These are phyloP conservation scores for Angomonas deanei DNA, from an alignment of 208 protist species.

Conservation along the genomic window DNA sequence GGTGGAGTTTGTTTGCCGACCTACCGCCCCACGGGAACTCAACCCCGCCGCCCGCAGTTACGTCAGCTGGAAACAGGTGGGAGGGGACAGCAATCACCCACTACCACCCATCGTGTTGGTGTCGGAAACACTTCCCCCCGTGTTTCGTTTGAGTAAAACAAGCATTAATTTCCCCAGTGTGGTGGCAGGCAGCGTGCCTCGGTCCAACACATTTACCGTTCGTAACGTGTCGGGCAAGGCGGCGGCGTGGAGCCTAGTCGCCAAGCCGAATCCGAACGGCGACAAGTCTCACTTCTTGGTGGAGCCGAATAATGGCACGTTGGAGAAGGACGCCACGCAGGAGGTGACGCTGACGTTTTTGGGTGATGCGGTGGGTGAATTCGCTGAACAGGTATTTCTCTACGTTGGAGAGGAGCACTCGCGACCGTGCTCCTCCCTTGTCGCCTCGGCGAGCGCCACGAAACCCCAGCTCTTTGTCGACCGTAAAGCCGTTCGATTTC, in stretches of 20 bases:
- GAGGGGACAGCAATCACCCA: conserved; percentile 57
- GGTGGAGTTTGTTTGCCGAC: conserved; percentile 15
- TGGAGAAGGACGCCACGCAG: conserved; percentile 38
- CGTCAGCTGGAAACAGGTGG: conserved; percentile 62
- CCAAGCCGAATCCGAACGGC: not conserved
- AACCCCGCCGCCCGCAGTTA: conserved; percentile 20
- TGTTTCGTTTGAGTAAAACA: conserved; percentile 25
- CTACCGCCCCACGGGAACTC: conserved; percentile 7
- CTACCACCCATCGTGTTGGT: conserved; percentile 57
- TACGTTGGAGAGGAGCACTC: conserved; percentile 38
- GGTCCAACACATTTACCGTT: conserved; percentile 34
- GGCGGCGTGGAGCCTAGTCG: conserved; percentile 16
- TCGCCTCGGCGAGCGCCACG: conserved; percentile 49
- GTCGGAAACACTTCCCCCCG: conserved; percentile 27
- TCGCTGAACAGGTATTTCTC: conserved; percentile 33
- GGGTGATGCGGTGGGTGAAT: conserved; percentile 23
- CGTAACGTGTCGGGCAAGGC: conserved; percentile 29
- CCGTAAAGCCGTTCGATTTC: conserved; percentile 73
- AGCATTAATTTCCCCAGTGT: conserved; percentile 43
- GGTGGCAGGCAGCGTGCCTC: conserved; percentile 43
- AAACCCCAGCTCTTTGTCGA: conserved; percentile 81
- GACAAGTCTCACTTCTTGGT: conserved; percentile 47
- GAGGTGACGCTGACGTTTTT: conserved; percentile 74
- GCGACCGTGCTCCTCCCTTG: conserved; percentile 53
- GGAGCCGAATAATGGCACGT: conserved; percentile 41